Evolutionary conservation across 768 basidiomycete genomes (phyloP).

Genomic region (Lactarius deliciosus): DNA sequence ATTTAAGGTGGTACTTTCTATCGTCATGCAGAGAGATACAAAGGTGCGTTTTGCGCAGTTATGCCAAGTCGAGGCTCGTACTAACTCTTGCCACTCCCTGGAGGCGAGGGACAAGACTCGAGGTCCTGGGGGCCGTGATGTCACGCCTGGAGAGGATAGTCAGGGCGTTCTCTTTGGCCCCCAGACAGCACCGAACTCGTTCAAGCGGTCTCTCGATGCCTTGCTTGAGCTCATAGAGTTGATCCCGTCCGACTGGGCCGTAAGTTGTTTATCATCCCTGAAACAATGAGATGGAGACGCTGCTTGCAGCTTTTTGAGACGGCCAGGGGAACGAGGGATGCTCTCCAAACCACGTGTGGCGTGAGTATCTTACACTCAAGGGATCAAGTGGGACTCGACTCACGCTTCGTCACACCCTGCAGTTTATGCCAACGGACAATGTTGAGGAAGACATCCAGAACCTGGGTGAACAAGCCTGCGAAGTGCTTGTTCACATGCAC

Average conservation of each 20-base stretch:
- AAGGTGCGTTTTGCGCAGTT: neutral
- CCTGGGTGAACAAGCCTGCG: conserved; percentile 11
- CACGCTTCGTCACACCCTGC: neutral
- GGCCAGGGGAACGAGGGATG: neutral
- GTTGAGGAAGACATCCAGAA: conserved; percentile 8
- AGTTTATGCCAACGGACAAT: conserved; percentile 11
- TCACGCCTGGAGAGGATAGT: neutral
- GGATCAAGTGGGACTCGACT: neutral
- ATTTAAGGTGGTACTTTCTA: neutral
- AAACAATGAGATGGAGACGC: neutral
- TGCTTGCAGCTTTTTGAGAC: neutral
- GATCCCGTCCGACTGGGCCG: neutral
- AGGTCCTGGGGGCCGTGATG: neutral
- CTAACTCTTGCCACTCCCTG: neutral
- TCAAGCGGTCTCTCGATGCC: conserved; percentile 9
- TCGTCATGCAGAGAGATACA: conserved; percentile 5
- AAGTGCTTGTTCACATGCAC: conserved; percentile 11
- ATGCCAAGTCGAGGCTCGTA: neutral
- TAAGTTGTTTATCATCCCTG: neutral
- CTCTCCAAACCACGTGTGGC: conserved; percentile 8
- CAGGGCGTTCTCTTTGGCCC: conserved; percentile 7
- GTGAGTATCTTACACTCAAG: conserved; percentile 2
- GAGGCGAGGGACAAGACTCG: conserved; percentile 10
- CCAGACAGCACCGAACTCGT: conserved; percentile 15
- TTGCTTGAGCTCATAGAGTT: conserved; percentile 15